A percentile compares a stretch with the other conserved stretches of the same genome.
Evolutionary conservation across 306 rosid genomes (phyloP).

Genomic region (Pueraria montana): DNA sequence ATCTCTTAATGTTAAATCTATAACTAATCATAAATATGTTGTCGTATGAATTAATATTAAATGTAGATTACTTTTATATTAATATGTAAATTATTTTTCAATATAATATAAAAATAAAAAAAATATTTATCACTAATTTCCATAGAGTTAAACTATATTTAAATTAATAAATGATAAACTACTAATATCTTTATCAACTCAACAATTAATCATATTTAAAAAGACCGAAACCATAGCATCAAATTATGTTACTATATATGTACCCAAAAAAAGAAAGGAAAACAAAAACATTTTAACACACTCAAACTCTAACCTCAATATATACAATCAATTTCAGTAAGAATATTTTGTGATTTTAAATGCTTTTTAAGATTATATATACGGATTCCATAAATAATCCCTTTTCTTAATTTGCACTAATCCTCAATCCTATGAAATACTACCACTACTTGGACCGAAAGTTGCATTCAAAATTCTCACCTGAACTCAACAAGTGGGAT

Average conservation of each 20-base stretch:
- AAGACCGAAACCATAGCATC: neutral
- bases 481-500: constrained; percentile 24
- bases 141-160: neutral
- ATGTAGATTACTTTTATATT: neutral
- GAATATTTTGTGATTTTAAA: neutral
- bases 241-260: neutral
- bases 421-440: neutral
- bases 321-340: neutral
- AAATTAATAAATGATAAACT: neutral
- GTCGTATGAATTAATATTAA: neutral
- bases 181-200: neutral
- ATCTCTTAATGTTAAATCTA: neutral
- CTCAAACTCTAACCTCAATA: neutral
- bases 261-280: neutral
- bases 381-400: neutral
- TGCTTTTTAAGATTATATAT: neutral
- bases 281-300: neutral
- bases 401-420: neutral
- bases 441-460: constrained; percentile 1
- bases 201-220: neutral
- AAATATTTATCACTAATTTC: neutral
- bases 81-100: neutral
- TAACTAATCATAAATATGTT: neutral
- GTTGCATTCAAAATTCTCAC: constrained; percentile 28
- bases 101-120: neutral